Evolutionary conservation across 163 green algal species (phyloP).

Genomic region (Prototheca wickerhamii): DNA sequence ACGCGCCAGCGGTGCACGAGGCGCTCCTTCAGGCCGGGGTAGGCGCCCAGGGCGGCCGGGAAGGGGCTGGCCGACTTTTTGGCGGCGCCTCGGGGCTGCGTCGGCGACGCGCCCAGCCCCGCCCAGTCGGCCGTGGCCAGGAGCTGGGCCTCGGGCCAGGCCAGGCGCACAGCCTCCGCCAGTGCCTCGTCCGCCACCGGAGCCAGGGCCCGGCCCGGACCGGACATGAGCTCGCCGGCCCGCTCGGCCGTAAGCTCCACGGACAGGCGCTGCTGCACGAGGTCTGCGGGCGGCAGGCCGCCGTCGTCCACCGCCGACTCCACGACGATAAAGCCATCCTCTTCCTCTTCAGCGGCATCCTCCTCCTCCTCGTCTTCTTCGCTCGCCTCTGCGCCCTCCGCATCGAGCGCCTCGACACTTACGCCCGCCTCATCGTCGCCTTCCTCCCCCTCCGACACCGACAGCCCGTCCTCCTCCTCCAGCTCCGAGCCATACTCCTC

Average conservation of each 20-base stretch:
- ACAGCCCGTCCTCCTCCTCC: background rate
- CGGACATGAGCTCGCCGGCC: too few species aligned
- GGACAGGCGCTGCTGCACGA: too few species aligned
- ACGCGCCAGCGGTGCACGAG: constrained; percentile 22
- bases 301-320: too few species aligned
- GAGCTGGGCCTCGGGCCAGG: constrained; percentile 2
- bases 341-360: too few species aligned
- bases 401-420: background rate
- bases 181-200: background rate
- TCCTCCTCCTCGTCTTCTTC: constrained; percentile 15
- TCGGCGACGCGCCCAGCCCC: too few species aligned
- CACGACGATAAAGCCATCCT: too few species aligned
- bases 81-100: too few species aligned
- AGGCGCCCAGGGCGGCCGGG: constrained; percentile 6
- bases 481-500: constrained; percentile 1
- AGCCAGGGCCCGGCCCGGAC: too few species aligned
- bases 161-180: background rate
- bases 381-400: background rate
- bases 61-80: background rate
- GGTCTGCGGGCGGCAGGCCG: too few species aligned
- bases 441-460: background rate
- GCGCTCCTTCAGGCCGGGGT: constrained; percentile 26
- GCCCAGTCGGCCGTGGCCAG: background rate
- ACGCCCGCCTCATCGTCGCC: constrained; percentile 1
- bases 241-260: too few species aligned